These are phyloP conservation scores for Porogramme epimiltina DNA, from an alignment of 1,284 basidiomycete species.

Conservation along the genomic window DNA sequence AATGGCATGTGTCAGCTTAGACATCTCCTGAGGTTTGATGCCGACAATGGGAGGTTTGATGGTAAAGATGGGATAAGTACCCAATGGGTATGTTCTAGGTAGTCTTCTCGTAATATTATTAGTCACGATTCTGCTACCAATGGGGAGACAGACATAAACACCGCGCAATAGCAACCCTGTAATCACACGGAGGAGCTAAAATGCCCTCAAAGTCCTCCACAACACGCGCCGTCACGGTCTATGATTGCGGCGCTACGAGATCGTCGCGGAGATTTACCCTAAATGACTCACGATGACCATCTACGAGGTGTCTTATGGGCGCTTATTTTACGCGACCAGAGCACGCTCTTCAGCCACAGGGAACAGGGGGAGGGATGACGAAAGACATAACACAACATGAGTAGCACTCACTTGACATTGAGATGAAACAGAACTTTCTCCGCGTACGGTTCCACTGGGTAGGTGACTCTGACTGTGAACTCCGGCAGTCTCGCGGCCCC, in stretches of 20 bases:
- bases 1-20: slow-evolving; percentile 56
- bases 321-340: not conserved
- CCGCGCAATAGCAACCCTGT: too few relatives aligned
- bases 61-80: slow-evolving; percentile 66
- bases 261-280: too few relatives aligned
- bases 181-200: too few relatives aligned
- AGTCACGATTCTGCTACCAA: too few relatives aligned
- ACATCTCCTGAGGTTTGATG: slow-evolving; percentile 52
- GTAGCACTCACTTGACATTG: slow-evolving; percentile 59
- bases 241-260: too few relatives aligned
- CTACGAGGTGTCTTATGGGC: slow-evolving; percentile 1
- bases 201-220: too few relatives aligned
- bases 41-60: slow-evolving; percentile 64
- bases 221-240: too few relatives aligned
- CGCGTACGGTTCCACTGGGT: slow-evolving; percentile 57
- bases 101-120: slow-evolving; percentile 54
- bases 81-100: slow-evolving; percentile 74
- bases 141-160: too few relatives aligned
- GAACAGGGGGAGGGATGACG: not conserved
- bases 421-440: slow-evolving; percentile 63
- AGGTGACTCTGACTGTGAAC: slow-evolving; percentile 69
- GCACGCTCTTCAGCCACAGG: not conserved
- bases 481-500: slow-evolving; percentile 68
- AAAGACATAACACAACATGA: not conserved
- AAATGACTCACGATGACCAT: not conserved